phyloP scores from a whole-genome alignment of 192 early-diverging fungal species.

The Coemansia sp. region DNA sequence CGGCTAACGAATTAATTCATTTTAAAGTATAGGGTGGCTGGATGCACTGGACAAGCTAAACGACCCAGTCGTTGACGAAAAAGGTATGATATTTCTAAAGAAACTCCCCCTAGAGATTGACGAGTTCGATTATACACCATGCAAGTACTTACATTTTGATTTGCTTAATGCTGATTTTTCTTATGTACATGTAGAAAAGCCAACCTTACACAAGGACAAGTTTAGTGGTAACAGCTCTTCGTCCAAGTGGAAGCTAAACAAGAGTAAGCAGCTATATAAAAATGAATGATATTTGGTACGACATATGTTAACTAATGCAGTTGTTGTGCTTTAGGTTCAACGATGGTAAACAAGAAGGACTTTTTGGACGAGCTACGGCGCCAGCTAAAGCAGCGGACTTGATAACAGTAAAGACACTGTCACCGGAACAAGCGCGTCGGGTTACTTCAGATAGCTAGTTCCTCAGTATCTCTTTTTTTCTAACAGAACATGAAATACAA shows the following conservation, averaged over 20 bases:
- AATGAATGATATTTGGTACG: neutral
- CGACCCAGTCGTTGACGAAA: conserved; percentile 4
- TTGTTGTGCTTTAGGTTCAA: conserved; percentile 26
- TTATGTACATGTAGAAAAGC: conserved; percentile 38
- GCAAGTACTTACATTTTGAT: neutral
- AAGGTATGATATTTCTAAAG: conserved; percentile 10
- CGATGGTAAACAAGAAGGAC: conserved; percentile 54
- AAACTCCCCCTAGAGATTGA: neutral
- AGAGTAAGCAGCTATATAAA: conserved; percentile 24
- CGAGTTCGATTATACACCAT: neutral
- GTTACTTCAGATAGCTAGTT: neutral
- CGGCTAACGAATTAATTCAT: neutral
- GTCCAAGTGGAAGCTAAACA: conserved; percentile 29
- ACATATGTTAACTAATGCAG: neutral
- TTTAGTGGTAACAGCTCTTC: neutral
- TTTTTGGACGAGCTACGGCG: conserved; percentile 51
- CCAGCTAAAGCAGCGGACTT: conserved; percentile 19
- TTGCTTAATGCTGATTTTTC: neutral
- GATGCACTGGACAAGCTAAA: conserved; percentile 41
- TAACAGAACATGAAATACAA: neutral
- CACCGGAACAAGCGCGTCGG: neutral
- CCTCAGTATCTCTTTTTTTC: neutral
- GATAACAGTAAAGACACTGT: neutral
- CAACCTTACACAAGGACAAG: conserved; percentile 28
- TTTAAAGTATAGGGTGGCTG: conserved; percentile 37